Base-by-base conservation (phyloP, 2,329 filamentous ascomycete genomes). In the Epichloe scottii region DNA sequence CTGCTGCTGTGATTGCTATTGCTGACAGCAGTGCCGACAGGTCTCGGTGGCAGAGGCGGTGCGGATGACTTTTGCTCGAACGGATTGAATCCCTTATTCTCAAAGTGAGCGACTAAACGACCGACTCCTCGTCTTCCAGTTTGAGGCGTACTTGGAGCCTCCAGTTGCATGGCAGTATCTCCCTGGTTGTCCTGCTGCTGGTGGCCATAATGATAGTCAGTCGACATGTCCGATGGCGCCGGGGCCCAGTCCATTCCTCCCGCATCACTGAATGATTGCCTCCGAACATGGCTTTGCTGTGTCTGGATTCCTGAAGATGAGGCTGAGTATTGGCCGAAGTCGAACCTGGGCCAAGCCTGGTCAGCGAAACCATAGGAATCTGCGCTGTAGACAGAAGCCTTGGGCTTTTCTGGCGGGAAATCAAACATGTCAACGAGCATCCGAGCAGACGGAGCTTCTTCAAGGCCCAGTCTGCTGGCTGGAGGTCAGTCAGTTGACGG, bases 31-130 rank as follows among this genome's bases (percentile, higher is more conserved):
- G 60, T 62, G 38, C 59, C 62, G 34, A 56, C 58, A 8, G 65
- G 64, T 50, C 68, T 61, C 6, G 66, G 62, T 45, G 67, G 67
- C 2, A 69, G 60, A 39, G 66, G 63, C 39, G 63, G 67, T 61
- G 57, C 62, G 66, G 49, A 57, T 59, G 46, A 19, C 50, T 66
- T 68, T 50, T 63, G 67, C 46, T 71, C 68, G 53, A 71, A 71
- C 45, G 56, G 50, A 42, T 30, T 41, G 45, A 55, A 56, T 45
- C 58, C 63, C 51, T 67, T 68, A 51, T 64, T 68, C 49, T 71
- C 68, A 56, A 71, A 71, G 47, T 69, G 68, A 46, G 68, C 66
- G 51, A 70, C 65, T 45, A 71, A 55, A 44, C 66, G 66, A 44
- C 67, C 63, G 47, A 70, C 68, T 21, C 55, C 52, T 17, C 58